These are phyloP conservation scores for Globisporangium rhizosaccharum DNA, from an alignment of 352 stramenopile species.

Conservation along the genomic window DNA sequence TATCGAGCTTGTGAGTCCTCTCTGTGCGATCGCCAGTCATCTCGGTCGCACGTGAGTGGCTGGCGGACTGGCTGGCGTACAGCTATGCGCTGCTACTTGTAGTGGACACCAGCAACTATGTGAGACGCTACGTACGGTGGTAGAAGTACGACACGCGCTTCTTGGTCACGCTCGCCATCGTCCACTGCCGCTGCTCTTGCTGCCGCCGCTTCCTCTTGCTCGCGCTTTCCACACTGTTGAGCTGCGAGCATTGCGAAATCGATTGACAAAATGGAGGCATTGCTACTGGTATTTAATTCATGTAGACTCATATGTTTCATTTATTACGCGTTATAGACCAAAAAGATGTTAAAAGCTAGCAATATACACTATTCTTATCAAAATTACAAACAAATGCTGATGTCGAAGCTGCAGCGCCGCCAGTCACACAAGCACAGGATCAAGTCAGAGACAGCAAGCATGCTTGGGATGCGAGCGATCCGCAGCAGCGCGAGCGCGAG, in stretches of 20 bases:
- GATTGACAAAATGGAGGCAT: too few species aligned
- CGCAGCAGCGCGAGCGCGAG: not conserved
- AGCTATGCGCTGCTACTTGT: too few species aligned
- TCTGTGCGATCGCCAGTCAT: too few species aligned
- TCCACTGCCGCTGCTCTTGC: not conserved
- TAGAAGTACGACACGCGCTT: conserved; percentile 87
- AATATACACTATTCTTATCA: not conserved
- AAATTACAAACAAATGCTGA: not conserved
- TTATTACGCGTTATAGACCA: not conserved
- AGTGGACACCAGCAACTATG: too few species aligned
- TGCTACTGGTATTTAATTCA: not conserved
- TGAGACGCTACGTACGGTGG: conserved; percentile 45
- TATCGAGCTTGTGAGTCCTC: not conserved
- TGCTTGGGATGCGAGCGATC: conserved; percentile 5
- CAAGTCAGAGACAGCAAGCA: conserved; percentile 1
- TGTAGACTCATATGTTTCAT: too few species aligned
- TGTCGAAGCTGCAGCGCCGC: conserved; percentile 7
- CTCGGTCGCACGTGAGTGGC: too few species aligned
- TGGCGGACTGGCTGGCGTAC: too few species aligned
- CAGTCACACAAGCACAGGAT: not conserved
- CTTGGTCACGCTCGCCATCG: conserved; percentile 50
- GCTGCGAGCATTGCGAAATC: not conserved
- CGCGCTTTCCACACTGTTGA: not conserved
- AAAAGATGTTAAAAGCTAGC: too few species aligned
- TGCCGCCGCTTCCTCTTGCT: not conserved